Evolutionary conservation across 495 filamentous ascomycete species (phyloP).

Genomic region (Cercophora samala): DNA sequence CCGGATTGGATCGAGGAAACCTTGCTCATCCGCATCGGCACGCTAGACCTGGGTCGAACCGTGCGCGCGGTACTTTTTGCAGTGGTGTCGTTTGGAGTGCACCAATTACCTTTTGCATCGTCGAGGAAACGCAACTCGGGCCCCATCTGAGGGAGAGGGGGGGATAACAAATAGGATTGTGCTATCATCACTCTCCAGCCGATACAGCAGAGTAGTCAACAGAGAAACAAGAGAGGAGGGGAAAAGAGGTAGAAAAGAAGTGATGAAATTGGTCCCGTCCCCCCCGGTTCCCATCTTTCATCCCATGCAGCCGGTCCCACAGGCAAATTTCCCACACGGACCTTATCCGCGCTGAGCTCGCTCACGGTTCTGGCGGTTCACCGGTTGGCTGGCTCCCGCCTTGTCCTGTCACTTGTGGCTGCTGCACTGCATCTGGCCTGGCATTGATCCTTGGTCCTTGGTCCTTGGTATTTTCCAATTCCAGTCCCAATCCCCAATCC

Average conservation of each 20-base stretch:
- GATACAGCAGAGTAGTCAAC: neutral
- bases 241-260: too few species aligned
- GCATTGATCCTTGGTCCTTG: too few species aligned
- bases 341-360: conserved; percentile 14
- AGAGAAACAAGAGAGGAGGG: neutral
- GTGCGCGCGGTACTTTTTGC: conserved; percentile 32
- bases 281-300: neutral
- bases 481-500: too few species aligned
- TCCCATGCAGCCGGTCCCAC: conserved; percentile 3
- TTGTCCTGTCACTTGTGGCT: neutral
- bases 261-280: neutral
- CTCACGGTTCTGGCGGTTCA: conserved; percentile 1
- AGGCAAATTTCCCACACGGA: conserved; percentile 19
- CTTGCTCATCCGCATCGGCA: conserved; percentile 3
- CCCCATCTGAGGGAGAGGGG: neutral
- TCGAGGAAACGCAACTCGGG: neutral
- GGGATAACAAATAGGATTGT: neutral
- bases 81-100: neutral
- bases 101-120: too few species aligned
- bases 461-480: neutral
- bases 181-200: neutral
- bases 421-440: neutral
- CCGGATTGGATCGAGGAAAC: conserved; percentile 1
- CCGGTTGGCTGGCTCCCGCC: neutral
- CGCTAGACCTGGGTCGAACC: conserved; percentile 24